These are phyloP conservation scores for Colletotrichum sp. DNA, from an alignment of 2,329 filamentous ascomycete species.

Conservation along the genomic window DNA sequence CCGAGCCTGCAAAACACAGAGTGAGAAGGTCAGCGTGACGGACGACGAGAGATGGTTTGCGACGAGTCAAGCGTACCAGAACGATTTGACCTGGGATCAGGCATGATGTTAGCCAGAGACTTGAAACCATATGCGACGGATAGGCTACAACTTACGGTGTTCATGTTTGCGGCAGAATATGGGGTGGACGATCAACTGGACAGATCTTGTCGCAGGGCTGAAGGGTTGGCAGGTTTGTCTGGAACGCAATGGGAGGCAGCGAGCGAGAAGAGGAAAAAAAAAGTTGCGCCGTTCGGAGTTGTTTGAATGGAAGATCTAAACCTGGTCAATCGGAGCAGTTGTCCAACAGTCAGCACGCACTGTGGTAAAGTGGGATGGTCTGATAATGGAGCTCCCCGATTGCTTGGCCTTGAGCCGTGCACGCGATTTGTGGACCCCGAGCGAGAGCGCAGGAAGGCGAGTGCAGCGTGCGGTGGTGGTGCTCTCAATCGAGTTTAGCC, in stretches of 20 bases:
- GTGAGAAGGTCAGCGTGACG: conserved; percentile 13
- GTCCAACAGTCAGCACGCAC: not conserved
- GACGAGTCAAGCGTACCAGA: conserved; percentile 56
- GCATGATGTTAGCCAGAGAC: conserved; percentile 17
- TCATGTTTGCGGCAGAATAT: conserved; percentile 46
- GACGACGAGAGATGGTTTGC: not conserved
- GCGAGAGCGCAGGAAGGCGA: not conserved
- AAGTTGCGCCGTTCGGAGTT: not conserved
- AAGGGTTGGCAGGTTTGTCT: not conserved
- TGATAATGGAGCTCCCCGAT: conserved; percentile 18
- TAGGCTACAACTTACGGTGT: conserved; percentile 51
- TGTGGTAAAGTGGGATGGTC: conserved; percentile 21
- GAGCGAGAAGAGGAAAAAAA: not conserved
- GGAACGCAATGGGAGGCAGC: not conserved
- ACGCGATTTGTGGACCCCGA: not conserved
- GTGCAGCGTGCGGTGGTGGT: not conserved
- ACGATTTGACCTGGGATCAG: conserved; percentile 61
- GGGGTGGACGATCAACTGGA: not conserved
- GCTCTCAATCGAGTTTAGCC: not conserved
- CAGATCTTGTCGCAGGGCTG: not conserved
- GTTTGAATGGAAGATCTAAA: not conserved
- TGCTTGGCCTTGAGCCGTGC: conserved; percentile 12
- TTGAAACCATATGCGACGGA: conserved; percentile 21
- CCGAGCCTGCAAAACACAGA: conserved; percentile 68
- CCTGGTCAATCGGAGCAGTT: conserved; percentile 7